A percentile compares a stretch with the other conserved stretches of the same genome.
Conservation (phyloP, 2,329 filamentous ascomycete species). For the Aphanocladium album region DNA sequence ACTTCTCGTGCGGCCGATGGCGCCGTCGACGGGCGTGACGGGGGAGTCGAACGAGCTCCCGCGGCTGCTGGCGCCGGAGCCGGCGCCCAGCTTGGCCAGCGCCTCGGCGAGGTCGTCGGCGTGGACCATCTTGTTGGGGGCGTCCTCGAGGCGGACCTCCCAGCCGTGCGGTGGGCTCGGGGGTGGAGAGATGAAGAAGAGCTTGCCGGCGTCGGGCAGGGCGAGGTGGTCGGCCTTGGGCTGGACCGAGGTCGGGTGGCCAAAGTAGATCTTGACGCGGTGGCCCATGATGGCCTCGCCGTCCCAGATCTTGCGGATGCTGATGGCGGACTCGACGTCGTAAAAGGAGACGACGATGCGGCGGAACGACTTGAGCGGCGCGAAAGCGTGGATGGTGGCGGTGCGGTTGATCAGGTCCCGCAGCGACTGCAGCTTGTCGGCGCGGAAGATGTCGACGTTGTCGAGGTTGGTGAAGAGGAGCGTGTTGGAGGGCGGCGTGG, state of each 20-base stretch:
- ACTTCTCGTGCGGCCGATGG: conserved; percentile 39
- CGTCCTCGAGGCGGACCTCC: conserved; percentile 63
- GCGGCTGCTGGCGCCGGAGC: conserved; percentile 18
- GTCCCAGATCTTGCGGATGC: conserved; percentile 68
- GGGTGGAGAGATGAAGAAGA: conserved; percentile 69
- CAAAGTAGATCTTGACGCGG: conserved; percentile 64
- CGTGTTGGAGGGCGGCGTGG: conserved; percentile 76
- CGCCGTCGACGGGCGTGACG: conserved; percentile 37
- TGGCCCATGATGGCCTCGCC: conserved; percentile 68
- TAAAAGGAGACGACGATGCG: conserved; percentile 78
- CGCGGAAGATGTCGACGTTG: conserved; percentile 66
- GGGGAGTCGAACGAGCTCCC: conserved; percentile 25
- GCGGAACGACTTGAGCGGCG: conserved; percentile 75
- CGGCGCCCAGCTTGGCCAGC: conserved; percentile 55
- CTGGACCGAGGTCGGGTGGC: conserved; percentile 55
- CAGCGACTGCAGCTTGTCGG: conserved; percentile 69
- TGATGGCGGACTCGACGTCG: conserved; percentile 62
- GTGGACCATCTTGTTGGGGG: conserved; percentile 65
- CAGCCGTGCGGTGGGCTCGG: conserved; percentile 64
- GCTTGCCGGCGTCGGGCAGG: conserved; percentile 64
- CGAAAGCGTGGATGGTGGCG: conserved; percentile 72
- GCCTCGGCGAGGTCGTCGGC: conserved; percentile 65
- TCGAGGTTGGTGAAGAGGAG: conserved; percentile 78
- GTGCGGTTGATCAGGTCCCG: conserved; percentile 64
- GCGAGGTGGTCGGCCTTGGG: conserved; percentile 53